A percentile compares a stretch with the other conserved stretches of the same genome.
These are phyloP conservation scores for Flaveria bidentis DNA, from an alignment of 129 eudicot species.

Conservation along the genomic window DNA sequence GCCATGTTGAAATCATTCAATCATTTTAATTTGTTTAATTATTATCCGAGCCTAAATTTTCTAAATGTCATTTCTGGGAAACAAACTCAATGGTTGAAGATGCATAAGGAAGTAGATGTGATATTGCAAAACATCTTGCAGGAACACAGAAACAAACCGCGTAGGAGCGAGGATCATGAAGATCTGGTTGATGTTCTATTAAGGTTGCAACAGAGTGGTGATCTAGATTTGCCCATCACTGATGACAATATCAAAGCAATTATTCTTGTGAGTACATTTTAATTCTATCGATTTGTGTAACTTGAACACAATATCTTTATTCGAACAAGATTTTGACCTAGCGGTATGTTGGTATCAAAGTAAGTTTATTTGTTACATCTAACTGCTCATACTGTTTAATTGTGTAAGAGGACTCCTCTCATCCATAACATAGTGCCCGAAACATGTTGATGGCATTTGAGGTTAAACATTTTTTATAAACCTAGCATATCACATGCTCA, in stretches of 20 bases:
- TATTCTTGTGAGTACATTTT: neutral
- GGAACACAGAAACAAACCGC: neutral
- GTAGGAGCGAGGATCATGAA: neutral
- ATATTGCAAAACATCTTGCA: neutral
- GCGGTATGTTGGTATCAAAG: too few species aligned
- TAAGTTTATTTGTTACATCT: too few species aligned
- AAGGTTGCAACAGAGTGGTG: neutral
- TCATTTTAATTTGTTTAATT: neutral
- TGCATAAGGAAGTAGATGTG: neutral
- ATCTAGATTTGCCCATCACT: neutral
- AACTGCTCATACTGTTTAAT: too few species aligned
- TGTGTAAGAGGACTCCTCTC: too few species aligned
- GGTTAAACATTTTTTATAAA: too few species aligned
- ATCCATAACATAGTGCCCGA: too few species aligned
- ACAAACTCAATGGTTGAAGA: slow-evolving; percentile 25
- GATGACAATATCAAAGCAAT: slow-evolving; percentile 1
- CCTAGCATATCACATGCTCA: too few species aligned
- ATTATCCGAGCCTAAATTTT: slow-evolving; percentile 1
- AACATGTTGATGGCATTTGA: too few species aligned
- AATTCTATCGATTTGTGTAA: neutral
- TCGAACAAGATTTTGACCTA: too few species aligned
- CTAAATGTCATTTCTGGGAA: slow-evolving; percentile 7
- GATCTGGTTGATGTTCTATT: neutral
- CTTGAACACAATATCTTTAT: too few species aligned
- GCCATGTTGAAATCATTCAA: neutral